Base-by-base conservation (phyloP, 1,284 basidiomycete species). In the Leucoagaricus sp. region DNA sequence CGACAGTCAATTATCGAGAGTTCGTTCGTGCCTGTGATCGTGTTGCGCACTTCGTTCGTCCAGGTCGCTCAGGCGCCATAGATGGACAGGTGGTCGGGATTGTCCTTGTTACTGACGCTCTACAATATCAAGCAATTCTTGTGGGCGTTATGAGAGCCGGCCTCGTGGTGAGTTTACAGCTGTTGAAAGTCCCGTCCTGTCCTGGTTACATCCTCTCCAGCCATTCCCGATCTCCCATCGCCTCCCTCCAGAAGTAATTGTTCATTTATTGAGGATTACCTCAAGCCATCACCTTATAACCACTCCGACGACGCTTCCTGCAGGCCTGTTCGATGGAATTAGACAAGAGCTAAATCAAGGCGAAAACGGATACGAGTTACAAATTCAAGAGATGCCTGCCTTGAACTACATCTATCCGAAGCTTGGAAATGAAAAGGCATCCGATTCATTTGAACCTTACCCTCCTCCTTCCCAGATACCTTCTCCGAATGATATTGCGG, bases 211-310 rank as follows among this genome's bases (percentile, higher is more conserved):
- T 33, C 10, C 17, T 49, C 51, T 9, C 36, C n/a, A 75, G 73
- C 73, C 74, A 2, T 72, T 70, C 38, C 67, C 68, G 4, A 70
- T 72, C 21, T 71, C 69, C 9, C 66, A 69, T 0, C 54, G 68
- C 28, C 68, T 68, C 26, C 68, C 69, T 0, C 51, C 67, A 1
- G n/a, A 64, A 10, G 69, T 64, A 0, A 55, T 72, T 12, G 46
- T 66, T 8, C 54, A 65, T 25, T 52, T 72, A 7, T 53, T 72
- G 47, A 57, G 58, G 33, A 56, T 58, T 9, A 61, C 68, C 2
- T 56, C 51, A 29, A 68, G 64, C 52, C 66, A 67, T 49, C 53
- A 60, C 9, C 26, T 72, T 8, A 8, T 71, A 0, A 49, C 65
- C 0, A 70, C 69, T 0, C 42, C 50, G 10, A 17, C 33, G 7